Conservation (phyloP, 306 rosid genomes). For the Hippophae gyantsensis region DNA sequence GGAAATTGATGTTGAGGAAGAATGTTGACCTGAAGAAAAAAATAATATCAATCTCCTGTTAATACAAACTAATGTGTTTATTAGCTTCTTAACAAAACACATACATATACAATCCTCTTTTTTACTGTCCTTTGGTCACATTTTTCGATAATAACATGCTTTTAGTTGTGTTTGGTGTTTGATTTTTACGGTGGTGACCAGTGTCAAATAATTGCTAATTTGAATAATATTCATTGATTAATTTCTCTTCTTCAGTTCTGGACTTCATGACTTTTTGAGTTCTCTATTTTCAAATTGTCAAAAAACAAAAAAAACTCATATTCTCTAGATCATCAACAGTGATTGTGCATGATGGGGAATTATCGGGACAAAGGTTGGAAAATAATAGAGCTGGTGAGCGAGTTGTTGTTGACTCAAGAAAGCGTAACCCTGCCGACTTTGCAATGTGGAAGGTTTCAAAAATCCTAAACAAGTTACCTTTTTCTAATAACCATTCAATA, state of each 20-base stretch:
- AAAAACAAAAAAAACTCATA: neutral
- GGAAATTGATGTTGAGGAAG: neutral
- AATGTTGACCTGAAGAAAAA: neutral
- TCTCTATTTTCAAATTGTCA: neutral
- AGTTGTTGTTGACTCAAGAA: slow-evolving; percentile 78
- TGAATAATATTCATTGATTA: neutral
- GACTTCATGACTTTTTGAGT: neutral
- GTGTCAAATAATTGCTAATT: too few species aligned
- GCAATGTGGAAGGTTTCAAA: slow-evolving; percentile 86
- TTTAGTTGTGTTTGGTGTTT: too few species aligned
- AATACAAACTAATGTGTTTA: neutral
- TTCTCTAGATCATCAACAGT: slow-evolving; percentile 67
- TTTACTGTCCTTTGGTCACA: too few species aligned
- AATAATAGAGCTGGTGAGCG: slow-evolving; percentile 87
- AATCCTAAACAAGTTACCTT: slow-evolving; percentile 8
- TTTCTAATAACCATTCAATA: slow-evolving; percentile 3
- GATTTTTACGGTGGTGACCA: too few species aligned
- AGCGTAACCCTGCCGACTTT: slow-evolving; percentile 80
- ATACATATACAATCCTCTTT: too few species aligned
- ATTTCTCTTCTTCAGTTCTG: neutral
- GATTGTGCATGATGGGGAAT: slow-evolving; percentile 73
- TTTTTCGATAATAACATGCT: too few species aligned
- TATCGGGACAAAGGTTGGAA: slow-evolving; percentile 81
- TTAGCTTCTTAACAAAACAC: neutral
- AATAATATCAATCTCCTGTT: too few species aligned